Evolutionary conservation across 108 stramenopile species (phyloP).

Genomic region (Skeletonema costatum): DNA sequence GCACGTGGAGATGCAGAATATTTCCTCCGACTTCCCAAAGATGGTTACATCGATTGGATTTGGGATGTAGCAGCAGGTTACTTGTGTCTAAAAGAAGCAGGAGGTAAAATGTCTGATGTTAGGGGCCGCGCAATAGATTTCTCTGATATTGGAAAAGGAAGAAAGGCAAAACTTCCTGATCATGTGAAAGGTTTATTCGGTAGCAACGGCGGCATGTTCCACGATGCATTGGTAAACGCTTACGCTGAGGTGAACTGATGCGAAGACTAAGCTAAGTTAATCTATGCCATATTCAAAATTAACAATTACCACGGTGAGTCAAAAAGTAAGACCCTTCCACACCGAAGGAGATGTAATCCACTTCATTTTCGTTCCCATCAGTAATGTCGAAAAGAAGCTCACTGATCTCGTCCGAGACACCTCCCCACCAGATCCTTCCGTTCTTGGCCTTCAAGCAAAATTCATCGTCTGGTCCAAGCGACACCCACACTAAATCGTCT

Average conservation of each 20-base stretch:
- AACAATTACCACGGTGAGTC: neutral
- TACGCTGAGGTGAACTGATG: constrained; percentile 30
- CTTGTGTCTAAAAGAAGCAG: constrained; percentile 73
- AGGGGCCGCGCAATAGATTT: constrained; percentile 71
- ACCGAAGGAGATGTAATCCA: constrained; percentile 77
- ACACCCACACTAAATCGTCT: constrained; percentile 63
- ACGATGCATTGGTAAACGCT: constrained; percentile 54
- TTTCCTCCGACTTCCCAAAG: constrained; percentile 65
- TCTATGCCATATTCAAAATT: neutral
- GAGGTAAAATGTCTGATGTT: constrained; percentile 79
- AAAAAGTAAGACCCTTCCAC: constrained; percentile 70
- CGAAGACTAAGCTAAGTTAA: neutral
- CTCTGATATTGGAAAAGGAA: constrained; percentile 39
- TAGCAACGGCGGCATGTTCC: constrained; percentile 53
- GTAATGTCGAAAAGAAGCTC: constrained; percentile 49
- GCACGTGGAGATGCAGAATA: constrained; percentile 64
- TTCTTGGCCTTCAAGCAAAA: constrained; percentile 78
- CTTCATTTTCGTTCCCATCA: constrained; percentile 46
- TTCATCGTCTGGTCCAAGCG: constrained; percentile 74
- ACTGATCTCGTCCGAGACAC: constrained; percentile 64
- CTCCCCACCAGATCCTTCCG: constrained; percentile 86
- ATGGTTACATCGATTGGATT: constrained; percentile 79
- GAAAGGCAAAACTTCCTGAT: constrained; percentile 51
- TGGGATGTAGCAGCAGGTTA: constrained; percentile 89
- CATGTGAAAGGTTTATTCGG: constrained; percentile 54